These are phyloP conservation scores for Cocos nucifera DNA, from an alignment of 176 grass and related monocot genomes.

Conservation along the genomic window DNA sequence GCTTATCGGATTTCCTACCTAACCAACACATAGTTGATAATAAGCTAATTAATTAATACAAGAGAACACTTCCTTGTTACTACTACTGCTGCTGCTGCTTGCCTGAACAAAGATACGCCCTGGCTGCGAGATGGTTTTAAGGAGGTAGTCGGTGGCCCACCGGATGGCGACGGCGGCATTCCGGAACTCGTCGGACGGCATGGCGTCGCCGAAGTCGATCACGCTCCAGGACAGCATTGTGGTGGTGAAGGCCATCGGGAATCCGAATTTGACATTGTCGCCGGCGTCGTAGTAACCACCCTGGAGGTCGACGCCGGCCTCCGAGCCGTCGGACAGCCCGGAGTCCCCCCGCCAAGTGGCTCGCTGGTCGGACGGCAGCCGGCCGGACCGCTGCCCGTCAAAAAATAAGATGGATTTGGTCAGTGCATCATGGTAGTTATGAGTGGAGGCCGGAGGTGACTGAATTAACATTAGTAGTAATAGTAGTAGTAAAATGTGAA, in stretches of 20 bases:
- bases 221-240: slow-evolving; percentile 92
- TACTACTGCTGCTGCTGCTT: no score
- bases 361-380: slow-evolving; percentile 44
- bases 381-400: slow-evolving; percentile 75
- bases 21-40: not conserved
- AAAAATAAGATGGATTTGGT: slow-evolving; percentile 87
- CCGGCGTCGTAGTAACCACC: slow-evolving; percentile 93
- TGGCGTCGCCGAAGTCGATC: slow-evolving; percentile 63
- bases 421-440: slow-evolving; percentile 72
- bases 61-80: no score
- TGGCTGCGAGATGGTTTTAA: slow-evolving; percentile 68
- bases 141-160: slow-evolving; percentile 87
- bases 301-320: slow-evolving; percentile 59
- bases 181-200: slow-evolving; percentile 45
- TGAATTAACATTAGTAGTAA: not conserved
- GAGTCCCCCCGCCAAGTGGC: slow-evolving; percentile 68
- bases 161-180: slow-evolving; percentile 51
- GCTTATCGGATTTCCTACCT: slow-evolving; percentile 74
- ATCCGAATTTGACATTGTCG: slow-evolving; percentile 93
- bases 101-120: slow-evolving; percentile 74
- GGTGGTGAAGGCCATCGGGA: slow-evolving; percentile 89
- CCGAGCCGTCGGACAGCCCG: slow-evolving; percentile 41
- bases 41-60: no score
- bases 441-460: slow-evolving; percentile 16
- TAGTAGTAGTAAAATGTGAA: slow-evolving; percentile 14